Conservation (phyloP, 176 grass and related monocot species). For the Alopecurus myosuroides region DNA sequence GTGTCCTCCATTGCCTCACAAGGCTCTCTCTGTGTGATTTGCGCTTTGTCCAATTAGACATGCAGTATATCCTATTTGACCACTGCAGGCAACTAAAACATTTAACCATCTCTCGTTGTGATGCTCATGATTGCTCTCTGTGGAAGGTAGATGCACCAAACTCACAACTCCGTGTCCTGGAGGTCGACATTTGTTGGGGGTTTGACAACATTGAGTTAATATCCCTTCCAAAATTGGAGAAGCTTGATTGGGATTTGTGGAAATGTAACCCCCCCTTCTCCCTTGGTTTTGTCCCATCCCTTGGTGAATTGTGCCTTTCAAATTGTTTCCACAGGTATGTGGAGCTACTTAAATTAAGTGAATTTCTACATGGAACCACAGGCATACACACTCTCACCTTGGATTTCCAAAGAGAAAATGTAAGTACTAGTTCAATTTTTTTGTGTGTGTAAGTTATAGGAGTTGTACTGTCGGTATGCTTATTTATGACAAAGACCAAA, state of each 20-base stretch:
- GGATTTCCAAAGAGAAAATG: slow-evolving; percentile 7
- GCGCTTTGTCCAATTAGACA: background rate
- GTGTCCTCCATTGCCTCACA: background rate
- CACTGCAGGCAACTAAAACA: background rate
- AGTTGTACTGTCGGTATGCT: too few relatives aligned
- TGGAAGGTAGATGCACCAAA: background rate
- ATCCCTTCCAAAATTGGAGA: background rate
- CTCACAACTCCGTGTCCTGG: background rate
- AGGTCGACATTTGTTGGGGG: background rate
- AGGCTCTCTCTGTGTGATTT: background rate
- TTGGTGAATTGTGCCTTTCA: background rate
- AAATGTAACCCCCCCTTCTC: background rate
- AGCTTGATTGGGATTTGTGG: background rate
- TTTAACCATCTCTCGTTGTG: background rate
- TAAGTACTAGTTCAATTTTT: background rate
- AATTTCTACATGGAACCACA: background rate
- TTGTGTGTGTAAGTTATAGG: background rate
- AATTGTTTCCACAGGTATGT: background rate
- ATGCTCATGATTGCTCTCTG: background rate
- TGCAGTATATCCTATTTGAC: background rate
- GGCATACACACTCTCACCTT: background rate
- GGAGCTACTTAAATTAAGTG: background rate
- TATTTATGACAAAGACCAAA: too few relatives aligned
- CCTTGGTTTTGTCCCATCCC: background rate
- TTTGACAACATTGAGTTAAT: background rate